Conservation (phyloP, 2,329 filamentous ascomycete species). For the Phoma sp. region DNA sequence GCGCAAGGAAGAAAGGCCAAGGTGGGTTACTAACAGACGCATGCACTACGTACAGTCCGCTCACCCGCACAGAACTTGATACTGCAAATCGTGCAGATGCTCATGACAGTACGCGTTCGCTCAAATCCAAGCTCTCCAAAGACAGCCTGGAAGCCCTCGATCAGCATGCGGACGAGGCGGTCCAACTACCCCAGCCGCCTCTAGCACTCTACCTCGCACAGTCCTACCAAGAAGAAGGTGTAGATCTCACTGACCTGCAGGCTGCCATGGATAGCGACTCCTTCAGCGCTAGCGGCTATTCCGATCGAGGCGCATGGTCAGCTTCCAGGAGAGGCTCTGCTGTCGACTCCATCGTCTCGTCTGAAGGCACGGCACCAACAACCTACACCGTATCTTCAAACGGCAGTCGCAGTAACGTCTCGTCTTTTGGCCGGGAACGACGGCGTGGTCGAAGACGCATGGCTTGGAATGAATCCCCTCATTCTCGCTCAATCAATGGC, state of each 20-base stretch:
- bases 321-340: slow-evolving; percentile 34
- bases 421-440: slow-evolving; percentile 44
- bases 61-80: slow-evolving; percentile 19
- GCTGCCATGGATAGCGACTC: slow-evolving; percentile 37
- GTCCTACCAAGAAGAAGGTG: slow-evolving; percentile 44
- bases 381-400: slow-evolving; percentile 42
- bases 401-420: slow-evolving; percentile 42
- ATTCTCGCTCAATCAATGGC: slow-evolving; percentile 37
- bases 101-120: slow-evolving; percentile 11
- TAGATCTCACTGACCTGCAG: slow-evolving; percentile 36
- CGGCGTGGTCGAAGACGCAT: slow-evolving; percentile 44
- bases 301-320: slow-evolving; percentile 34
- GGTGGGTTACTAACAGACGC: slow-evolving; percentile 19
- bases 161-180: slow-evolving; percentile 25
- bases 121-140: slow-evolving; percentile 36
- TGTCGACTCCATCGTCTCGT: slow-evolving; percentile 41
- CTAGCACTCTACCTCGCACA: slow-evolving; percentile 44
- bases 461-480: slow-evolving; percentile 44
- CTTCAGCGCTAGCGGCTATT: slow-evolving; percentile 29
- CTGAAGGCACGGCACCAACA: slow-evolving; percentile 41
- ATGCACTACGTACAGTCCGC: not conserved
- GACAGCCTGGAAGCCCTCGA: slow-evolving; percentile 41
- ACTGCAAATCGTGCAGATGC: slow-evolving; percentile 1
- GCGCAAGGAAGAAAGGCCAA: slow-evolving; percentile 40
- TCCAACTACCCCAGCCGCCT: slow-evolving; percentile 38